These are phyloP conservation scores for Phalaenopsis aphrodite DNA, from an alignment of 106 monocot species.

Conservation along the genomic window DNA sequence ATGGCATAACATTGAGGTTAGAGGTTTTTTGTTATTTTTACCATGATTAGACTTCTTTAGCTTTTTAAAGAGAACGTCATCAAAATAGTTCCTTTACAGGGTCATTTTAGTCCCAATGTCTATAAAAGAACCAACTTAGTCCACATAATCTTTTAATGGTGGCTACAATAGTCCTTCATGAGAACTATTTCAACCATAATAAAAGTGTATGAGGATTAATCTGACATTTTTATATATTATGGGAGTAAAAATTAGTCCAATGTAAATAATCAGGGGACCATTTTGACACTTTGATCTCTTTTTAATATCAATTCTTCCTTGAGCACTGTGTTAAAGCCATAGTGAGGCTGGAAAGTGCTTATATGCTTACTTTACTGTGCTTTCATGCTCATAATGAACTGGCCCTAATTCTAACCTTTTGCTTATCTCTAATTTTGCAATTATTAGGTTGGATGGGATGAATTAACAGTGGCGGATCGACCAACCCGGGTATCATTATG, in stretches of 20 bases:
- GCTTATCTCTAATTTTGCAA: background rate
- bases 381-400: background rate
- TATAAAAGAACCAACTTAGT: too few relatives aligned
- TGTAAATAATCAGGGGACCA: too few relatives aligned
- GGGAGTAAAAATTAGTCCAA: too few relatives aligned
- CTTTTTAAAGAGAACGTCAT: background rate
- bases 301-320: background rate
- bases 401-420: background rate
- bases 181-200: too few relatives aligned
- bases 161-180: too few relatives aligned
- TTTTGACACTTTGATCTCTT: too few relatives aligned
- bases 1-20: constrained; percentile 85
- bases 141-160: too few relatives aligned
- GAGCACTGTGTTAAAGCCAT: background rate
- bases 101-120: too few relatives aligned
- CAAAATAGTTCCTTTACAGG: too few relatives aligned
- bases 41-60: background rate
- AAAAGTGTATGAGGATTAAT: too few relatives aligned
- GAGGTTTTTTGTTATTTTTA: constrained; percentile 10
- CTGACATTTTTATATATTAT: too few relatives aligned
- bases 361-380: background rate
- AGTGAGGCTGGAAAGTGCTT: background rate
- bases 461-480: constrained; percentile 67
- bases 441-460: constrained; percentile 91
- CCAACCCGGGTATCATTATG: constrained; percentile 74